Base-by-base conservation (phyloP, 148 eudicot species). In the Chenopodium formosanum region DNA sequence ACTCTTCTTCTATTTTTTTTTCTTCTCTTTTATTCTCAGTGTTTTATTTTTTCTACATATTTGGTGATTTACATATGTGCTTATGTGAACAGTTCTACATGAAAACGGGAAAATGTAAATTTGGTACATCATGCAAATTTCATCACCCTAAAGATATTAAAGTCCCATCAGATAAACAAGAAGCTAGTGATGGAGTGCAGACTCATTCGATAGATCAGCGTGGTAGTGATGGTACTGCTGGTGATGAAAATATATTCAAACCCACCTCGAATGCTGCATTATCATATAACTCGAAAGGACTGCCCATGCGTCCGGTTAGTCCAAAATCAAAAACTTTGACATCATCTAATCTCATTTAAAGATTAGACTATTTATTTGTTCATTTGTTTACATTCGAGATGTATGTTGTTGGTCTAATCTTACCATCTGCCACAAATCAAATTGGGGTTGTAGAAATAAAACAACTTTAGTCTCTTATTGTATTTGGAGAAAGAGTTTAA, bases 71-170 rank as follows among this genome's bases (percentile, higher is more conserved):
- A 60, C 46, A 32, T 16, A 32, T 65, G 19, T 90, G 78, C 77
- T 77, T 67, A 48, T 81, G 74, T 78, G 75, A 32, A 75, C 92
- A 94, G 98, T 94, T 86, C 82, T 94, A 91, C 85, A 82, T 89
- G 88, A 92, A 92, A 87, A 90, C 95, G 44, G 99, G 99, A 68
- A 89, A 83, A 66, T 96, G 99, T 84, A 96, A 92, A 86, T 96
- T 92, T 87, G 98, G 98, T 31, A 78, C 84, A 58, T 80, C 90
- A 56, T 96, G 99, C 94, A 96, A 89, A 90, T 96, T 90, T 81
- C 93, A 96, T 85, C 99, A 96, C 83, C 99, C 99, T 67, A 96
- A 85, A 88, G 92, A 88, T 81, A 84, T 94, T 75, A 84, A 84
- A 76, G 73, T 92, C 73, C 88, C 88, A 83, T 73, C 87, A 82